Evolutionary conservation across 441 rosid species (phyloP), one percentile per base, ranked within the genome.

Genomic region (Gossypium lobatum): DNA sequence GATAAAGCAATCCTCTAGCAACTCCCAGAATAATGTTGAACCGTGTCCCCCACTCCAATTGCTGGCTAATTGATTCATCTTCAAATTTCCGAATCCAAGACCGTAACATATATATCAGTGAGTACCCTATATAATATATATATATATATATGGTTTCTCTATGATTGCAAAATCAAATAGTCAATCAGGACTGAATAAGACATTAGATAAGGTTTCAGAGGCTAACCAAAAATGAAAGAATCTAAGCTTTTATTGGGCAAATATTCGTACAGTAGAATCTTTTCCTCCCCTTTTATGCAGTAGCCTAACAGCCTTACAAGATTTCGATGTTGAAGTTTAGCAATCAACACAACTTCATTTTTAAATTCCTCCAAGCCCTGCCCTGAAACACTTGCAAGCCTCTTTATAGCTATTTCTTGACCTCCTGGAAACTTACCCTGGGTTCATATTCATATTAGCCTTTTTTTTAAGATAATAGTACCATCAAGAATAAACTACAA

Each of bases 301-400:
- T 83, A 87, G 16, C 93, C 89, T n/a, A 85, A 73, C 21, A 88
- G 84, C 1, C 85, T 77, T 64, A 87, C 88, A 0, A 89, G 85
- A 79, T 87, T 87, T 1, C 88, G 54, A n/a, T 89, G 93, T 64
- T 87, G 89, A 23, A 89, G 83, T 72, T 87, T 83, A 0, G 93
- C 85, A 18, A 89, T 87, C 71, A 86, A 70, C 52, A 80, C 62
- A 25, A 89, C 85, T 76, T 87, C 91, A 65, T 86, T 89, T 71
- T 70, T 78, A 48, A 83, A 82, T 58, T 63, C 68, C 1, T 63
- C 68, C 53, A 78, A 73, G 14, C 85, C 83, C 74, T 83, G 85
- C 61, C 81, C 85, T 0, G 85, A 82, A 55, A 37, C 73, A 37
- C 64, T 70, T 5, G 52, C 59, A 5, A 70, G 73, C 52, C 73